Conservation (phyloP, 257 asterid species). For the Forsythia viridissima region DNA sequence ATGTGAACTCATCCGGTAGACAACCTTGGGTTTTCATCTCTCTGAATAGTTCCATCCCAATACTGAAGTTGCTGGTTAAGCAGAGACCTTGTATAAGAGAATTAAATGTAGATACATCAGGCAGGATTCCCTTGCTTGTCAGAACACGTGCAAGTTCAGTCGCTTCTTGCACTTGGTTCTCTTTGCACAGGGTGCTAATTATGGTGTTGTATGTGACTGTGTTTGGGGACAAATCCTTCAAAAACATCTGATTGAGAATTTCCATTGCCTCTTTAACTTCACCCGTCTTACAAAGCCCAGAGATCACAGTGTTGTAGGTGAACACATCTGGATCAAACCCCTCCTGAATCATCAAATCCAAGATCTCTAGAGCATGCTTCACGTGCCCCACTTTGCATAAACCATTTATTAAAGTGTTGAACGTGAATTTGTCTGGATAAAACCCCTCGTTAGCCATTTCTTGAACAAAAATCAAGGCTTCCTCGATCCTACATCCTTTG, state of each 20-base stretch:
- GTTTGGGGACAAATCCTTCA: conserved; percentile 68
- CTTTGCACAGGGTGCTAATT: conserved; percentile 75
- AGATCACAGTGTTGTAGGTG: conserved; percentile 71
- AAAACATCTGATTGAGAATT: conserved; percentile 72
- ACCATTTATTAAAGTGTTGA: conserved; percentile 77
- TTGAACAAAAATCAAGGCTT: conserved; percentile 68
- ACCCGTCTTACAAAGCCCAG: conserved; percentile 79
- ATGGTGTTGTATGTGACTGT: conserved; percentile 74
- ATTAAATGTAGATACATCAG: conserved; percentile 77
- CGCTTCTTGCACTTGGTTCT: conserved; percentile 78
- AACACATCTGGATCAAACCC: conserved; percentile 80
- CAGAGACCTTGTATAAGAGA: conserved; percentile 82
- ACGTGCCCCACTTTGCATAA: conserved; percentile 80
- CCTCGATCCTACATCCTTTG: conserved; percentile 67
- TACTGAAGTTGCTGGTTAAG: conserved; percentile 45
- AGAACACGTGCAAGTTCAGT: conserved; percentile 63
- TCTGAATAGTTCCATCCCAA: conserved; percentile 61
- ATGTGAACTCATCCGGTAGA: conserved; percentile 85
- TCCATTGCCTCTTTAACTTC: conserved; percentile 69
- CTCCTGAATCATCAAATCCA: conserved; percentile 82
- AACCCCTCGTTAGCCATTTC: conserved; percentile 69
- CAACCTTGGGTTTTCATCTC: conserved; percentile 83
- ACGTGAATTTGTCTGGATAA: conserved; percentile 70
- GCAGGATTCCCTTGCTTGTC: conserved; percentile 58
- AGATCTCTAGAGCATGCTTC: conserved; percentile 70